Conservation (phyloP, 305 asterid species). For the Andrographis paniculata region DNA sequence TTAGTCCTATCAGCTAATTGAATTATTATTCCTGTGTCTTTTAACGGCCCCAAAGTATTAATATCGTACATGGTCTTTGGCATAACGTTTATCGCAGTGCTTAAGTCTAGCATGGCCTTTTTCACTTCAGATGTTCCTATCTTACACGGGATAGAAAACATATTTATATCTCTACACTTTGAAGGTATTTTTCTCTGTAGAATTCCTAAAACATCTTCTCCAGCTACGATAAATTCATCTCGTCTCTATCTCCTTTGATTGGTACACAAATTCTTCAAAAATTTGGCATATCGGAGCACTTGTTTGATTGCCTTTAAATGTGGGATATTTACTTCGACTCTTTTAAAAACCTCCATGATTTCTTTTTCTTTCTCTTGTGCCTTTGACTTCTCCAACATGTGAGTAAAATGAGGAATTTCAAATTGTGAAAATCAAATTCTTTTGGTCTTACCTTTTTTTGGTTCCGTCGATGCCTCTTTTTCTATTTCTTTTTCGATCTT, state of each 20-base stretch:
- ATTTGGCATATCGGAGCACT: background rate
- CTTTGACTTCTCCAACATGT: background rate
- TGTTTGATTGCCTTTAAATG: background rate
- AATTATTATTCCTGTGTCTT: no score
- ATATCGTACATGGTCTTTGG: background rate
- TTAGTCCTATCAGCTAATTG: no score
- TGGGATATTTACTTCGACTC: background rate
- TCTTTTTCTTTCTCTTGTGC: background rate
- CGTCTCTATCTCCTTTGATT: no score
- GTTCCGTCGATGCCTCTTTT: no score
- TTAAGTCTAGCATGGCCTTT: background rate
- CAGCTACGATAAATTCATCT: background rate
- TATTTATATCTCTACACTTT: background rate
- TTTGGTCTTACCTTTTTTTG: no score
- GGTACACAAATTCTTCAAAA: background rate
- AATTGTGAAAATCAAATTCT: no score
- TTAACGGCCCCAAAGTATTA: no score
- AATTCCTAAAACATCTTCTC: background rate
- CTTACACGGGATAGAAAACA: background rate
- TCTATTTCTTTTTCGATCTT: no score
- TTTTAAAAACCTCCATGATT: background rate
- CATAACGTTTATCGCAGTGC: slow-evolving; percentile 1
- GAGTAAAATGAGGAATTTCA: background rate
- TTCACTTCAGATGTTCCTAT: background rate
- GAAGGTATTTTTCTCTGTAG: background rate